Evolutionary conservation across 2,329 filamentous ascomycete species (phyloP).

Genomic region (Thielaviopsis populi): DNA sequence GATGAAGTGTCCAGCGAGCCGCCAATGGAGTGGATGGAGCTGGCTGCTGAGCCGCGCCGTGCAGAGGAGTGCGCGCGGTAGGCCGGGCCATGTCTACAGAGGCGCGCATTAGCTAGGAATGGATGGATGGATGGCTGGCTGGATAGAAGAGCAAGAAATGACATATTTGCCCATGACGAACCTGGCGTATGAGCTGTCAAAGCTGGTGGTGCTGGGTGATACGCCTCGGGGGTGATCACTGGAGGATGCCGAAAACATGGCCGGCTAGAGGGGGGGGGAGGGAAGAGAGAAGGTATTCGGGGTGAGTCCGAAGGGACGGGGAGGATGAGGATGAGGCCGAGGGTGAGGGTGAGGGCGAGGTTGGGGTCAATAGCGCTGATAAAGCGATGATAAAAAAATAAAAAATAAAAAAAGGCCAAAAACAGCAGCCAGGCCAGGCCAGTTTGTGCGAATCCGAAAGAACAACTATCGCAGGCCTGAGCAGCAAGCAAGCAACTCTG

Average conservation of each 20-base stretch:
- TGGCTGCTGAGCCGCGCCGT: slow-evolving; percentile 62
- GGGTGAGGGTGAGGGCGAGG: neutral
- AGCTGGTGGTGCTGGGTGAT: slow-evolving; percentile 14
- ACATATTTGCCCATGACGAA: neutral
- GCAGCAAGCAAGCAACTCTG: neutral
- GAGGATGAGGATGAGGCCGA: neutral
- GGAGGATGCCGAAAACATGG: slow-evolving; percentile 13
- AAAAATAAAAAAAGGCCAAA: neutral
- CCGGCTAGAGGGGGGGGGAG: too few relatives aligned
- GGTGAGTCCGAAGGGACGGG: too few relatives aligned
- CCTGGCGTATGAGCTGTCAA: slow-evolving; percentile 10
- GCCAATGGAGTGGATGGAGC: slow-evolving; percentile 76
- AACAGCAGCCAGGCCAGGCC: neutral
- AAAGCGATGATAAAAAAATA: neutral
- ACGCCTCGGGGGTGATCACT: slow-evolving; percentile 10
- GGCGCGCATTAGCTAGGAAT: neutral
- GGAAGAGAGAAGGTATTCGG: neutral
- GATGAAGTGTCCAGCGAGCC: slow-evolving; percentile 63
- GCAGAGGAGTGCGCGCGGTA: slow-evolving; percentile 34
- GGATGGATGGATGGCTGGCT: neutral
- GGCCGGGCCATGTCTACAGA: slow-evolving; percentile 7
- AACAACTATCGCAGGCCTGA: slow-evolving; percentile 5
- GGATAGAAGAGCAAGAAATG: neutral
- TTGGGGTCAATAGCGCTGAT: neutral
- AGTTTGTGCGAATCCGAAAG: neutral